A percentile compares a stretch with the other conserved stretches of the same genome.
phyloP scores from a whole-genome alignment of 2,329 filamentous ascomycete species.

The Apiospora sp. region DNA sequence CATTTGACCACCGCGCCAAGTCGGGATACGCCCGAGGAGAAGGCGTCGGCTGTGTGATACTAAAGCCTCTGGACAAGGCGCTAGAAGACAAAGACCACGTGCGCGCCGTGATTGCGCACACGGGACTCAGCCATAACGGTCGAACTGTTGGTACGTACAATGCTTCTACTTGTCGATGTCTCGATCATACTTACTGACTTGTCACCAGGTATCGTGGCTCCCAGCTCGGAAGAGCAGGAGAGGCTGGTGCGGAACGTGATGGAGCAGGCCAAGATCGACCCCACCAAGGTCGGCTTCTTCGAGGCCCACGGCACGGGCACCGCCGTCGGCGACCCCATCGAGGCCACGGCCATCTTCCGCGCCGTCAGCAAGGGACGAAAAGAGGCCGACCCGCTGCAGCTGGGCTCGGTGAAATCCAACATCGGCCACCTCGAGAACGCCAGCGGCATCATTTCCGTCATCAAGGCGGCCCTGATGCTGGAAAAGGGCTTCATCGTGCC shows the following conservation, averaged over 20 bases:
- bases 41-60: constrained; percentile 42
- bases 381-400: constrained; percentile 39
- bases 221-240: constrained; percentile 41
- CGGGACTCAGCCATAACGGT: constrained; percentile 38
- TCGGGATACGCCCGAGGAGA: constrained; percentile 45
- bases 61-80: constrained; percentile 45
- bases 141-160: constrained; percentile 29
- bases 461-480: constrained; percentile 46
- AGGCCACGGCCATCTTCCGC: constrained; percentile 50
- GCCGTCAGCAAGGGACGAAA: constrained; percentile 39
- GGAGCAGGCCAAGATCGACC: constrained; percentile 24
- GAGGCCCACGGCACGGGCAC: constrained; percentile 59
- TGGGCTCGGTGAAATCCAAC: constrained; percentile 49
- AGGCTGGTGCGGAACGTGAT: constrained; percentile 40
- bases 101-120: constrained; percentile 44
- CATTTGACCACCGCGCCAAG: constrained; percentile 43
- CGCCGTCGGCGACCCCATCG: constrained; percentile 54
- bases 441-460: constrained; percentile 43
- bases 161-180: constrained; percentile 44
- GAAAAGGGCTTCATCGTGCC: constrained; percentile 53
- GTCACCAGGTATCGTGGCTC: constrained; percentile 30
- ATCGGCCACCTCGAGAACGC: constrained; percentile 46
- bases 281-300: constrained; percentile 42
- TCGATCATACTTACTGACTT: constrained; percentile 49
- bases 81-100: constrained; percentile 45